Percentiles rank a stretch among this genome's conserved stretches.
Conservation (phyloP, 2,329 filamentous ascomycete species). For the Stagonosporopsis rhizophila region DNA sequence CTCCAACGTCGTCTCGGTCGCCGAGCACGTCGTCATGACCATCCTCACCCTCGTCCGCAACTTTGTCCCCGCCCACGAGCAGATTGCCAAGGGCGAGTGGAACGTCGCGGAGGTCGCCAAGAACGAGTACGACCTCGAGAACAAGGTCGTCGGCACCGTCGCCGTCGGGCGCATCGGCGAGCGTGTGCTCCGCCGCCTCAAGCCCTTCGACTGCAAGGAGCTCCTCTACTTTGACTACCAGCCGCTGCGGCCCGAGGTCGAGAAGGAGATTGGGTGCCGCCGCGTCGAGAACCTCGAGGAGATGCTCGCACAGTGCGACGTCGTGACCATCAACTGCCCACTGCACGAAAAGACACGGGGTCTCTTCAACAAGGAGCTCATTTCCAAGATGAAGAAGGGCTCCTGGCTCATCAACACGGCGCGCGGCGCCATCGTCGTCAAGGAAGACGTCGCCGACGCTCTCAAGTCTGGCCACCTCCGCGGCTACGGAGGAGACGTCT, state of each 20-base stretch:
- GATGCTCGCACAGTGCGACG: constrained; percentile 90
- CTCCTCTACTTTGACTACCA: constrained; percentile 99
- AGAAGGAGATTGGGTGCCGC: constrained; percentile 95
- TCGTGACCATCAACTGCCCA: constrained; percentile 99
- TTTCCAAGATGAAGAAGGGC: constrained; percentile 98
- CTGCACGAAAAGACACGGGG: constrained; percentile 97
- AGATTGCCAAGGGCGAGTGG: constrained; percentile 89
- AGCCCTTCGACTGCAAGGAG: constrained; percentile 99
- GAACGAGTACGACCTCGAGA: constrained; percentile 97
- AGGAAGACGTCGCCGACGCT: constrained; percentile 96
- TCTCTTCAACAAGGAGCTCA: constrained; percentile 98
- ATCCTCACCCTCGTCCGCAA: constrained; percentile 96
- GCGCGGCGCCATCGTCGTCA: constrained; percentile 97
- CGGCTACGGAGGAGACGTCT: constrained; percentile 87
- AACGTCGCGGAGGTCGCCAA: constrained; percentile 95
- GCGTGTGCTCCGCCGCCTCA: constrained; percentile 93
- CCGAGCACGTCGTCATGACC: constrained; percentile 99
- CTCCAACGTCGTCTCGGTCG: constrained; percentile 97
- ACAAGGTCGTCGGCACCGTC: constrained; percentile 97
- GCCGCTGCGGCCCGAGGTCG: constrained; percentile 81
- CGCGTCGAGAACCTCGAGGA: constrained; percentile 90
- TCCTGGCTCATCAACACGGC: constrained; percentile 99
- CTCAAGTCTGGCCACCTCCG: constrained; percentile 90
- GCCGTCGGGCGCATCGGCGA: constrained; percentile 97
- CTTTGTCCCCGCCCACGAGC: constrained; percentile 97